phyloP scores from a whole-genome alignment of 768 basidiomycete genomes.

The Clitopilus passeckerianus region DNA sequence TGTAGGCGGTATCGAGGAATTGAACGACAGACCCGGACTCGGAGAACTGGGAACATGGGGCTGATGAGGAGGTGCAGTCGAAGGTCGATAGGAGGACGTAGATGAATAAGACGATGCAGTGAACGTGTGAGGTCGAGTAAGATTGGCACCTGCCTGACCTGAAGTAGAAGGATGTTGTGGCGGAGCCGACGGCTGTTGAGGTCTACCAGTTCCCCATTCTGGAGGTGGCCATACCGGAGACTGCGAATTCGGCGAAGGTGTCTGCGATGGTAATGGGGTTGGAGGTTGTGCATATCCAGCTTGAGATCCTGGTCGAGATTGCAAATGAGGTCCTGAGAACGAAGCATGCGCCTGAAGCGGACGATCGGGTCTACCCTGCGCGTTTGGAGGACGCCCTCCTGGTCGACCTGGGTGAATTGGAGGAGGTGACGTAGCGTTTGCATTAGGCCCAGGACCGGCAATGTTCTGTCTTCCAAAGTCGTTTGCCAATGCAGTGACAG shows the following conservation, averaged over 20 bases:
- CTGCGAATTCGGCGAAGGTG: conserved; percentile 1
- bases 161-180: conserved; percentile 4
- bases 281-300: conserved; percentile 1
- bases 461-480: conserved; percentile 34
- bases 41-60: conserved; percentile 1
- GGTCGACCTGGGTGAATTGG: conserved; percentile 30
- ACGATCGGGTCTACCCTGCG: conserved; percentile 3
- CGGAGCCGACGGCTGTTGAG: conserved; percentile 10
- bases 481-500: conserved; percentile 26
- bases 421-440: conserved; percentile 19
- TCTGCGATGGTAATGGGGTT: conserved; percentile 2
- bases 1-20: background rate
- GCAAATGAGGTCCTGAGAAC: conserved; percentile 2
- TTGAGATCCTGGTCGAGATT: conserved; percentile 9
- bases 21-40: background rate
- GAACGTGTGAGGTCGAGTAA: conserved; percentile 26
- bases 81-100: conserved; percentile 18
- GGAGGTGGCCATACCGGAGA: conserved; percentile 36
- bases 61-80: conserved; percentile 11
- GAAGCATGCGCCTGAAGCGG: conserved; percentile 6
- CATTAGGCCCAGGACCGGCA: conserved; percentile 13
- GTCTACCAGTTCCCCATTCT: conserved; percentile 28
- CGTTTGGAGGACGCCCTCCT: conserved; percentile 5
- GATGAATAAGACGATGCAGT: conserved; percentile 13
- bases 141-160: conserved; percentile 22